Conservation (phyloP, 495 filamentous ascomycete species). For the Evansstolkia leycettana region DNA sequence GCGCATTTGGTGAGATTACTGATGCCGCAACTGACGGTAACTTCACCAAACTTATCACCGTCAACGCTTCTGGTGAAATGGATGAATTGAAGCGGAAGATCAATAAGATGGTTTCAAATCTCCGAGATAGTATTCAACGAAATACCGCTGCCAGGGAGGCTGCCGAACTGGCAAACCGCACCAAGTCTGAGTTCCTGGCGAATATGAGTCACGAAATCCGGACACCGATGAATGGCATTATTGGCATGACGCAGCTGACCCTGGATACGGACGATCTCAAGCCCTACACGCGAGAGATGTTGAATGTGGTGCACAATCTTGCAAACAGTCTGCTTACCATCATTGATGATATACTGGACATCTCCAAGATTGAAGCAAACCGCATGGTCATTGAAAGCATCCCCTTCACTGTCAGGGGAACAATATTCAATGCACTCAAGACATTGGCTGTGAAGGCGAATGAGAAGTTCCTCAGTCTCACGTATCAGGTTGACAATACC, state of each 20-base stretch:
- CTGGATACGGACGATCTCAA: slow-evolving; percentile 87
- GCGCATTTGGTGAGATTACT: slow-evolving; percentile 95
- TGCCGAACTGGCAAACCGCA: slow-evolving; percentile 93
- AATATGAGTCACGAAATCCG: slow-evolving; percentile 99
- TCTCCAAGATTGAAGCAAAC: slow-evolving; percentile 98
- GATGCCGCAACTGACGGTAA: slow-evolving; percentile 94
- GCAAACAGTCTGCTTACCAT: slow-evolving; percentile 96
- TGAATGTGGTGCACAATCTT: slow-evolving; percentile 96
- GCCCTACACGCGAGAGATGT: slow-evolving; percentile 91
- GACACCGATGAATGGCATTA: slow-evolving; percentile 84
- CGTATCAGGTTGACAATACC: slow-evolving; percentile 86
- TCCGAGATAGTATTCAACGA: slow-evolving; percentile 91
- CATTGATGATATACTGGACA: slow-evolving; percentile 97
- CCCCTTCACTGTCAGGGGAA: slow-evolving; percentile 87
- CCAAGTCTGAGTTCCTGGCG: slow-evolving; percentile 95
- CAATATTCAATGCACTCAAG: slow-evolving; percentile 96
- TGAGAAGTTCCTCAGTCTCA: slow-evolving; percentile 87
- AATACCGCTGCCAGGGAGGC: slow-evolving; percentile 96
- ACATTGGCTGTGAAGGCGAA: slow-evolving; percentile 95
- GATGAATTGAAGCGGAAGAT: slow-evolving; percentile 98
- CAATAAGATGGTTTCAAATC: slow-evolving; percentile 96
- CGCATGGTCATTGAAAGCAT: slow-evolving; percentile 99
- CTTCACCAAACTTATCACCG: slow-evolving; percentile 94
- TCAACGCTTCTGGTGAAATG: slow-evolving; percentile 98
- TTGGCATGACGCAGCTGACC: slow-evolving; percentile 94